Percentiles rank a stretch among this genome's conserved stretches.
These are phyloP conservation scores for Wickerhamomyces chaumierensis DNA, from an alignment of 805 yeast genomes.

Conservation along the genomic window DNA sequence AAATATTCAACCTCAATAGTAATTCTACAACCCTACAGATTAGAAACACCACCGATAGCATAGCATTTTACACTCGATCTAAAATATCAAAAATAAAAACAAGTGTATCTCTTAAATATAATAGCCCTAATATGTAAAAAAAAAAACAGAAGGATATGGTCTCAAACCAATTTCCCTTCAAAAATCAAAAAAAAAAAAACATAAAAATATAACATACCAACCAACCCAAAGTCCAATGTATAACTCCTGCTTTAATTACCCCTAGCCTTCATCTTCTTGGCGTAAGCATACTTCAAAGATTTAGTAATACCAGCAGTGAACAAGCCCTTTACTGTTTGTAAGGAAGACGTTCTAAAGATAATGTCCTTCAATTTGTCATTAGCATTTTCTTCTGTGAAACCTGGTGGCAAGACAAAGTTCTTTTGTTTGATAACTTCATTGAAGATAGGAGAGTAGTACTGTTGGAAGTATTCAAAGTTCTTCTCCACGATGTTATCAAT, in stretches of 20 bases:
- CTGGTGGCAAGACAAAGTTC: constrained; percentile 25
- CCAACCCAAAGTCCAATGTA: too few species aligned
- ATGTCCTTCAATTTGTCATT: constrained; percentile 32
- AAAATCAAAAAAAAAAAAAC: too few species aligned
- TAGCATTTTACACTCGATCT: too few species aligned
- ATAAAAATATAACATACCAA: too few species aligned
- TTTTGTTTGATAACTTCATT: constrained; percentile 24
- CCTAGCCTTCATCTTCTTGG: constrained; percentile 39
- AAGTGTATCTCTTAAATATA: too few species aligned
- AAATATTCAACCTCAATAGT: too few species aligned
- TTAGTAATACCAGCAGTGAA: constrained; percentile 76
- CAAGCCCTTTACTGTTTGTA: constrained; percentile 75
- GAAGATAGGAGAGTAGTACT: constrained; percentile 57
- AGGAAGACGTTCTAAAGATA: constrained; percentile 56
- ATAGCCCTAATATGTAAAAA: too few species aligned
- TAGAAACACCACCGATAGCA: too few species aligned
- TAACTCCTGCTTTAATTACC: background rate
- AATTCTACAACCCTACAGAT: too few species aligned
- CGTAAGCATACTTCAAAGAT: constrained; percentile 64
- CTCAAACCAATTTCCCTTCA: too few species aligned
- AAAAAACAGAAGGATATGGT: too few species aligned
- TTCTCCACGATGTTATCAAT: constrained; percentile 74
- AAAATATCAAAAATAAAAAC: too few species aligned
- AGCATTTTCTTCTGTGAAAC: constrained; percentile 26
- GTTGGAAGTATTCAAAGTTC: constrained; percentile 59